A percentile compares a stretch with the other conserved stretches of the same genome.
Evolutionary conservation across 805 yeast species (phyloP).

Genomic region (Millerozyma acaciae): DNA sequence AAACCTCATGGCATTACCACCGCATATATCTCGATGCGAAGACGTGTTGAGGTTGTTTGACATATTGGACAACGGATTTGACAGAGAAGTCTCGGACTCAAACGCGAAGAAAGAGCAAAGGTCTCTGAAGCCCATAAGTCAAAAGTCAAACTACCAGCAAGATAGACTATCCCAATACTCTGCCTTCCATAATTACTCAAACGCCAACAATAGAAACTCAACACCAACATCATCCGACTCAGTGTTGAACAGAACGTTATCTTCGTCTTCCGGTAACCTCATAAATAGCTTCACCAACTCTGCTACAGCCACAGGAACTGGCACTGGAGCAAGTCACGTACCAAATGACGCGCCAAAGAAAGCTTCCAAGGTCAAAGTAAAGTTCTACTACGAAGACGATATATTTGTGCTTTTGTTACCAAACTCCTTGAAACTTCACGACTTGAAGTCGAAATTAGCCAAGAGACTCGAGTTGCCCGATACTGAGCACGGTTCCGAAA

Average conservation of each 20-base stretch:
- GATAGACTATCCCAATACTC: slow-evolving; percentile 53
- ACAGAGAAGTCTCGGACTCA: slow-evolving; percentile 41
- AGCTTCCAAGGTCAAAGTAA: slow-evolving; percentile 51
- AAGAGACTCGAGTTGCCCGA: slow-evolving; percentile 40
- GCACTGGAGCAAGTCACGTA: slow-evolving; percentile 1
- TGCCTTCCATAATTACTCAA: slow-evolving; percentile 18
- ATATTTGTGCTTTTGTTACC: slow-evolving; percentile 69
- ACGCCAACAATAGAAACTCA: slow-evolving; percentile 15
- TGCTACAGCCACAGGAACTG: slow-evolving; percentile 1
- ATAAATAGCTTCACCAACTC: slow-evolving; percentile 6
- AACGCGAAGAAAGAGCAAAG: slow-evolving; percentile 16
- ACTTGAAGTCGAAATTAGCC: slow-evolving; percentile 47
- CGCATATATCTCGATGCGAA: slow-evolving; percentile 65
- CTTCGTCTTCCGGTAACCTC: slow-evolving; percentile 19
- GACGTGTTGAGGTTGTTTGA: slow-evolving; percentile 72
- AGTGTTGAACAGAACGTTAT: slow-evolving; percentile 13
- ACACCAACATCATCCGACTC: slow-evolving; percentile 18
- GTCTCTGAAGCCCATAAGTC: slow-evolving; percentile 35
- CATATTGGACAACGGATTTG: slow-evolving; percentile 55
- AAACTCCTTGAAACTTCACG: slow-evolving; percentile 43
- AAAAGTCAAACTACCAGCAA: slow-evolving; percentile 43
- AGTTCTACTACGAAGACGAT: slow-evolving; percentile 76
- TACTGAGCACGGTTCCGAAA: slow-evolving; percentile 9
- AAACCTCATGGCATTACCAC: slow-evolving; percentile 67
- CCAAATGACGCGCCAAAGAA: slow-evolving; percentile 12